Conservation (phyloP, 2,329 filamentous ascomycete genomes). For the Paecilomyces niveus region DNA sequence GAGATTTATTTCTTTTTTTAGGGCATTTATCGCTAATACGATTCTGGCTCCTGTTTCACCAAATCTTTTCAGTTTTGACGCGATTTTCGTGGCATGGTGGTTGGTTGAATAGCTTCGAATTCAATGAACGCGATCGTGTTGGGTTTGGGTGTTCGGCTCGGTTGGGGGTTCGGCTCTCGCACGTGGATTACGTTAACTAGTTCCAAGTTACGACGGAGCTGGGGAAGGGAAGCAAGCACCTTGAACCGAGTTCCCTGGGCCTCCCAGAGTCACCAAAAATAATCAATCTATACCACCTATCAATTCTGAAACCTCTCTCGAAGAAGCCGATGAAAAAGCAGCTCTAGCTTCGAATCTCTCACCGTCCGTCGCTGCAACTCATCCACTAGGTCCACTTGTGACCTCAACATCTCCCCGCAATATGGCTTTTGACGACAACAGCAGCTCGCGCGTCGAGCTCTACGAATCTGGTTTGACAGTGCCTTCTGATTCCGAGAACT, state of each 20-base stretch:
- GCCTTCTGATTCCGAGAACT: slow-evolving; percentile 43
- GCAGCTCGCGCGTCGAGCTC: slow-evolving; percentile 28
- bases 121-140: too few species aligned
- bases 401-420: slow-evolving; percentile 8
- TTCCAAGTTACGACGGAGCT: neutral
- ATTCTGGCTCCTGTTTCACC: too few species aligned
- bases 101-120: too few species aligned
- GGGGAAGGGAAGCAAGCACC: neutral
- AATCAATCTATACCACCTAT: neutral
- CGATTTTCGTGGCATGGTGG: too few species aligned
- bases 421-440: slow-evolving; percentile 27
- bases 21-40: too few species aligned
- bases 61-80: too few species aligned
- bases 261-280: neutral
- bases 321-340: neutral
- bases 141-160: too few species aligned
- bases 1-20: too few species aligned
- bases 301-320: neutral
- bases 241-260: neutral
- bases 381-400: slow-evolving; percentile 7
- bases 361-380: slow-evolving; percentile 1
- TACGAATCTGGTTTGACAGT: slow-evolving; percentile 38
- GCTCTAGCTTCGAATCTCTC: neutral
- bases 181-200: too few species aligned
- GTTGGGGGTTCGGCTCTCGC: too few species aligned